Evolutionary conservation across 1,284 basidiomycete species (phyloP).

Genomic region (Ceratobasidium theobromae): DNA sequence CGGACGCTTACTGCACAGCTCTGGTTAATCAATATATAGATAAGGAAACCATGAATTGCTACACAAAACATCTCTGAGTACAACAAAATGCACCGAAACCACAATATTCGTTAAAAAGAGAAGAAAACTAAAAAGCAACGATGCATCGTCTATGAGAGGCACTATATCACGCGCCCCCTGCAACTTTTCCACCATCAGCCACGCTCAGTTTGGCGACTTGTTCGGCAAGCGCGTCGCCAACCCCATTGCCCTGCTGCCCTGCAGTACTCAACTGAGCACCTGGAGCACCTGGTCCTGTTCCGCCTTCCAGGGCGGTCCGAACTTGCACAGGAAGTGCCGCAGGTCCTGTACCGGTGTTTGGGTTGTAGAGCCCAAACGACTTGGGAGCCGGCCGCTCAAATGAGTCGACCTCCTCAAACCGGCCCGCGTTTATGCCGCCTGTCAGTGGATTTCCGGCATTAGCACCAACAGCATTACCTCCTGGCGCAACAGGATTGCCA

Average conservation of each 20-base stretch:
- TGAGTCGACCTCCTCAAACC: slow-evolving; percentile 7
- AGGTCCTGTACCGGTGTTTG: slow-evolving; percentile 5
- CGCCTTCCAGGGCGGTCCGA: neutral
- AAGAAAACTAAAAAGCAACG: neutral
- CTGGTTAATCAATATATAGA: neutral
- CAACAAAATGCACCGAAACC: slow-evolving; percentile 28
- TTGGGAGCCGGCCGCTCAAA: slow-evolving; percentile 14
- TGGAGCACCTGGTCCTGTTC: neutral
- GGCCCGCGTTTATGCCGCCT: too few species aligned
- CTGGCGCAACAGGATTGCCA: neutral
- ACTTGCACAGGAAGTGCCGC: slow-evolving; percentile 15
- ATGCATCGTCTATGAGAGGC: slow-evolving; percentile 15
- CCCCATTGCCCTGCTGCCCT: neutral
- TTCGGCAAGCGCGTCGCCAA: neutral
- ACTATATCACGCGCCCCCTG: too few species aligned
- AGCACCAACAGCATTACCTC: too few species aligned
- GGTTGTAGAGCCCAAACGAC: slow-evolving; percentile 19
- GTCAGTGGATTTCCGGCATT: too few species aligned
- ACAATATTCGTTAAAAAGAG: neutral
- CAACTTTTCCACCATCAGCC: neutral
- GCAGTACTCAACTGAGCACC: neutral
- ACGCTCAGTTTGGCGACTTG: slow-evolving; percentile 22
- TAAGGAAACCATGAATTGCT: slow-evolving; percentile 11
- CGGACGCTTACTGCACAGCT: too few species aligned
- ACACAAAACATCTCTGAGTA: slow-evolving; percentile 25